Evolutionary conservation across 352 stramenopile species (phyloP).

Genomic region (Pythium rishiriense): DNA sequence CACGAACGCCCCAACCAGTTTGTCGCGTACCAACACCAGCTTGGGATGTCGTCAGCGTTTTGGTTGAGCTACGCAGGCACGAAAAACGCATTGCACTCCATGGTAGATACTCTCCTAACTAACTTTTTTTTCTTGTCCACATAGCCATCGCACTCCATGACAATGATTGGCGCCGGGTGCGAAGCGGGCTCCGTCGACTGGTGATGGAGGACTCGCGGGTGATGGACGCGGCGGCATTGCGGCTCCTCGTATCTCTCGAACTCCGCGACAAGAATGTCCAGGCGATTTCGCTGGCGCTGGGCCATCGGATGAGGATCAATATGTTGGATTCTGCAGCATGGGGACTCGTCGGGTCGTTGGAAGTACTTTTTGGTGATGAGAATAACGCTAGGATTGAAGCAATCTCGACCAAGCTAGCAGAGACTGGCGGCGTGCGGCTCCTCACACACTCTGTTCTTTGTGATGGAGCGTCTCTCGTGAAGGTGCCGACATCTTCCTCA

Average conservation of each 20-base stretch:
- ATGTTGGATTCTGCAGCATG: conserved; percentile 30
- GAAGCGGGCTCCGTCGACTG: conserved; percentile 5
- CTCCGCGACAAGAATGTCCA: conserved; percentile 22
- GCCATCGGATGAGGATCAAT: conserved; percentile 15
- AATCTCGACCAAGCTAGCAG: conserved; percentile 37
- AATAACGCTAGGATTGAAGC: conserved; percentile 17
- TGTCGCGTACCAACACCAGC: background rate
- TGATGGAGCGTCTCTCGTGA: background rate
- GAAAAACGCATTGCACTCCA: background rate
- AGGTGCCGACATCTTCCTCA: background rate
- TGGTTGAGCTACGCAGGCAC: conserved; percentile 13
- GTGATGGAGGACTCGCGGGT: background rate
- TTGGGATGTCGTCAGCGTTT: conserved; percentile 5
- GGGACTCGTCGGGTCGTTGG: conserved; percentile 47
- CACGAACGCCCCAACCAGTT: conserved; percentile 18
- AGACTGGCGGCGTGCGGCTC: conserved; percentile 33
- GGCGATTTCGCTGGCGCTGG: conserved; percentile 1
- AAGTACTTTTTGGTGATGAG: conserved; percentile 57
- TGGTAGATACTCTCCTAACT: background rate
- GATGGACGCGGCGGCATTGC: conserved; percentile 1
- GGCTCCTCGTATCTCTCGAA: conserved; percentile 10
- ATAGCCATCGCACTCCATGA: conserved; percentile 16
- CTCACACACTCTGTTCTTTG: background rate
- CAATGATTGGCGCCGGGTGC: conserved; percentile 11
- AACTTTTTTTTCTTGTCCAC: background rate